Evolutionary conservation across 2,329 filamentous ascomycete genomes (phyloP), one percentile per base, ranked within the genome.

Genomic region (Eurotiales sp.): DNA sequence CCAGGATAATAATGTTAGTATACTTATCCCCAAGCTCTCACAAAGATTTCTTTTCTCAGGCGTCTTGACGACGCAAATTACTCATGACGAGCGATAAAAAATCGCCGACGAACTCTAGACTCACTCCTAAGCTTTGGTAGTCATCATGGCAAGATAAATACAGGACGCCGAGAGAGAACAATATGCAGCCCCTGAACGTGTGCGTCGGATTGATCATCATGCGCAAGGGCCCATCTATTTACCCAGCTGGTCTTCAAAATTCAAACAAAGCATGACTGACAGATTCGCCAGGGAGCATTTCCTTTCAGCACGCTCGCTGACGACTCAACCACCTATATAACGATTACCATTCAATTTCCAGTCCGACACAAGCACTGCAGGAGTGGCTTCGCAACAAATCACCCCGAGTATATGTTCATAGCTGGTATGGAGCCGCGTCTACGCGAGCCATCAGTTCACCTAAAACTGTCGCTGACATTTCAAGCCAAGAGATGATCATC

Each of bases 331-430:
- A 0, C 79, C 78, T 45, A 84, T 84, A 0, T 85, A 88, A 59
- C 72, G 85, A 3, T 87, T 84, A 1, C 85, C 85, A 0, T 72
- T 88, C 2, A 76, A 88, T 4, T 74, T 88, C 3, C 85, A 89
- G 64, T 86, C 85, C 0, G 85, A 86, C 0, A 85, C 85, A 0
- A 86, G 82, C 0, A 79, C 76, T 43, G 77, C 83, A 0, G 85
- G 84, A 86, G 85, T 63, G 67, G 70, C 0, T 88, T 88, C 58
- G 84, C 84, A 0, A 82, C 84, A 0, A 80, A 84, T 56, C 84
- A 88, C 61, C 85, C 85, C 0, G 86, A 89, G 60, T 84, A 79
- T 1, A 84, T 88, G 45, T 88, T 88, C 58, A 78, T 86, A 0
- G 84, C 81, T 0, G 82, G 82, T 0, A 84, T 87, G 62, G 78